Conservation (phyloP, 1,139 yeast species). For the Sugiyamaella novakii region DNA sequence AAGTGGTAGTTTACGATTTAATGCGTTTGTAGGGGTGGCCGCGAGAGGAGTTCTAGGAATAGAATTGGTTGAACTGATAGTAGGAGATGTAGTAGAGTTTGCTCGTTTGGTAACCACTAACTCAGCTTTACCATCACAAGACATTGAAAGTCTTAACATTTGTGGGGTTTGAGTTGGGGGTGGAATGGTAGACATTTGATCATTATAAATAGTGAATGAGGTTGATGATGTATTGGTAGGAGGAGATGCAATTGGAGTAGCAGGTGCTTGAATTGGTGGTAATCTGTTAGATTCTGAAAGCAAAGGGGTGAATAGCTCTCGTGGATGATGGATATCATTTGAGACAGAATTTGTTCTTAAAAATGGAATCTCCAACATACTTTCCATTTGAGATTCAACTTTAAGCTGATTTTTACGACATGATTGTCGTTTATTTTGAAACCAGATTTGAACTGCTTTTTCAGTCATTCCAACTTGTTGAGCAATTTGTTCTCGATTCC, state of each 20-base stretch:
- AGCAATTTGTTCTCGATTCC: slow-evolving; percentile 75
- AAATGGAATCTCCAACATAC: slow-evolving; percentile 20
- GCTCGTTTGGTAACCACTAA: slow-evolving; percentile 28
- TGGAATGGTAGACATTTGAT: slow-evolving; percentile 8
- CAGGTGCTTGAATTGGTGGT: slow-evolving; percentile 43
- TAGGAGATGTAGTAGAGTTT: slow-evolving; percentile 3
- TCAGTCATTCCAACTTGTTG: slow-evolving; percentile 85
- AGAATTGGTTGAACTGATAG: background rate
- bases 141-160: slow-evolving; percentile 39
- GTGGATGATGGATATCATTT: background rate
- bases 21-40: slow-evolving; percentile 1
- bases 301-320: background rate
- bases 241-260: slow-evolving; percentile 19
- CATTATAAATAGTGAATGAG: slow-evolving; percentile 19
- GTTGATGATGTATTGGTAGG: slow-evolving; percentile 21
- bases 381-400: slow-evolving; percentile 40
- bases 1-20: background rate
- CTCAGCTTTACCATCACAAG: slow-evolving; percentile 43
- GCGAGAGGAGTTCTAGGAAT: slow-evolving; percentile 8
- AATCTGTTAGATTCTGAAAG: background rate
- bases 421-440: slow-evolving; percentile 91
- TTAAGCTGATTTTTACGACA: slow-evolving; percentile 57
- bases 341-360: background rate
- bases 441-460: slow-evolving; percentile 97
- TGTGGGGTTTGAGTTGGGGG: slow-evolving; percentile 13